These are phyloP conservation scores for Picea abies DNA, from an alignment of 83 land plant genomes.

Conservation along the genomic window DNA sequence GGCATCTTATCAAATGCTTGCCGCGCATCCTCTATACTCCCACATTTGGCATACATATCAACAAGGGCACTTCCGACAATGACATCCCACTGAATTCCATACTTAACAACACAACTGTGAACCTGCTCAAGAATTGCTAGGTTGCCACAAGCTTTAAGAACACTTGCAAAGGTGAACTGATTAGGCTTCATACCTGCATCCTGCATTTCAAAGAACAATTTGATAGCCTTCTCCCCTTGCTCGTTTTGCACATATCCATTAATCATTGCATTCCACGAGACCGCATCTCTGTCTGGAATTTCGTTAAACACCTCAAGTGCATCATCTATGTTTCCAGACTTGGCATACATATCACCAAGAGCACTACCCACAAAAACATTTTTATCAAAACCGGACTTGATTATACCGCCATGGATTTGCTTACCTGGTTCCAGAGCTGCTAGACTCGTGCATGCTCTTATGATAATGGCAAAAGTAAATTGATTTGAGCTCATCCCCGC, in stretches of 20 bases:
- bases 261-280: conserved; percentile 13
- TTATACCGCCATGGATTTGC: no score
- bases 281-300: background rate
- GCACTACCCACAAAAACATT: no score
- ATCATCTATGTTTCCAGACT: no score
- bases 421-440: no score
- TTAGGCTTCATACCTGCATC: background rate
- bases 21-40: background rate
- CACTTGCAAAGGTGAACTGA: background rate
- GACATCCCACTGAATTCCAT: conserved; percentile 23
- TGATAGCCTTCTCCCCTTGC: background rate
- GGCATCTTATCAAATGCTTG: background rate
- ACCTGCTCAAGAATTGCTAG: conserved; percentile 4
- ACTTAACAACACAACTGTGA: conserved; percentile 42
- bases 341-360: no score
- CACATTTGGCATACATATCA: conserved; percentile 56
- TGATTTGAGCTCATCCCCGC: no score
- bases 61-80: conserved; percentile 41
- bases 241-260: background rate
- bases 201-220: conserved; percentile 37
- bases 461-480: no score
- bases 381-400: no score
- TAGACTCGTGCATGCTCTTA: no score
- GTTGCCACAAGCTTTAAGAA: conserved; percentile 9
- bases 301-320: conserved; percentile 16